Evolutionary conservation across 768 basidiomycete genomes (phyloP).

Genomic region (Ramaria sp.): DNA sequence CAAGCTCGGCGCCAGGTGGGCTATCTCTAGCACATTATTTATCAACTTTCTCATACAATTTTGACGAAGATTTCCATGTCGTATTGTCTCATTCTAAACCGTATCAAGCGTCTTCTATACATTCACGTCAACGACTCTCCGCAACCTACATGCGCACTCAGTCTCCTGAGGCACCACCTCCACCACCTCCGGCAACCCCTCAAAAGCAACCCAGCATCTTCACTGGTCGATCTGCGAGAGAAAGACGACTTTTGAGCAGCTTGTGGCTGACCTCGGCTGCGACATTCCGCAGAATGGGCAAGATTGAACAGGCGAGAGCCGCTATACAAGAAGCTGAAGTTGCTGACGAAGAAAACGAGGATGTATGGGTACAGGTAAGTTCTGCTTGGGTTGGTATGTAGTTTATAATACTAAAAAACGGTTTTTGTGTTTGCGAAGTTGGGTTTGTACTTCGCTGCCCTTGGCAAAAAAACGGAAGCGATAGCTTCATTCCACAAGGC

Average conservation of each 20-base stretch:
- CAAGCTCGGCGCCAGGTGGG: slow-evolving; percentile 62
- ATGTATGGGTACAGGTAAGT: slow-evolving; percentile 90
- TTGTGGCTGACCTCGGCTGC: slow-evolving; percentile 94
- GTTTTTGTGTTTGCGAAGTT: slow-evolving; percentile 33
- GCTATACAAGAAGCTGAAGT: slow-evolving; percentile 95
- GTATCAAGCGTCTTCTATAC: slow-evolving; percentile 77
- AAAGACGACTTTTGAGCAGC: slow-evolving; percentile 64
- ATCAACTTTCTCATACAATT: background rate
- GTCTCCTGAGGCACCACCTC: slow-evolving; percentile 10
- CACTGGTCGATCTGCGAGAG: slow-evolving; percentile 31
- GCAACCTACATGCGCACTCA: slow-evolving; percentile 12
- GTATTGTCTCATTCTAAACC: slow-evolving; percentile 42
- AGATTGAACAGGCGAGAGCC: slow-evolving; percentile 80
- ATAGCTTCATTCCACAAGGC: slow-evolving; percentile 77
- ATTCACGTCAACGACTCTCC: slow-evolving; percentile 49
- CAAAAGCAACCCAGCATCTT: slow-evolving; percentile 15
- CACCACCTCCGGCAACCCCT: slow-evolving; percentile 34
- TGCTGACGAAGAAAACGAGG: slow-evolving; percentile 73
- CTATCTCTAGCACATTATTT: slow-evolving; percentile 3
- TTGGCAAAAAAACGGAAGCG: slow-evolving; percentile 46
- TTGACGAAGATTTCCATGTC: slow-evolving; percentile 46
- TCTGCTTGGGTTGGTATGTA: background rate
- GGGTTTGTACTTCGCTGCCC: slow-evolving; percentile 58
- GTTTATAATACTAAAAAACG: background rate
- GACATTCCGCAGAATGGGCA: slow-evolving; percentile 81